A percentile compares a stretch with the other conserved stretches of the same genome.
These are phyloP conservation scores for Ophiostoma piceae DNA, from an alignment of 2,329 filamentous ascomycete species.

Conservation along the genomic window DNA sequence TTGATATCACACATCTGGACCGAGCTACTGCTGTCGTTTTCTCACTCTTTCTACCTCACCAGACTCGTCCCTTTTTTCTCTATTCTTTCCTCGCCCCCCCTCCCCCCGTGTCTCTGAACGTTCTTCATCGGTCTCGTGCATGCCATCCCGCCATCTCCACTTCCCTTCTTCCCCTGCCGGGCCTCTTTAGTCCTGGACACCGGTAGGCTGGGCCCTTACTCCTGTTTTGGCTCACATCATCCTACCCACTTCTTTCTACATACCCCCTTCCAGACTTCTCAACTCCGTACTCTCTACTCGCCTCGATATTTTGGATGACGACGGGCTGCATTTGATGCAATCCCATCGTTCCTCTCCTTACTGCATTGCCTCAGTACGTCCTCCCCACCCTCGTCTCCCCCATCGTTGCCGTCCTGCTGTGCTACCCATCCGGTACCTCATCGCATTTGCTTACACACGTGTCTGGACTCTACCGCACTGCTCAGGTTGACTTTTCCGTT, in stretches of 20 bases:
- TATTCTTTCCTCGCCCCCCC: neutral
- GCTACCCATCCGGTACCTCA: slow-evolving; percentile 16
- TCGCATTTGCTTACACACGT: neutral
- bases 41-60: neutral
- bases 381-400: neutral
- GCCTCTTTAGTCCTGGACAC: neutral
- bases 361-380: neutral
- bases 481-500: neutral
- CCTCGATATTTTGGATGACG: neutral
- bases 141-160: neutral
- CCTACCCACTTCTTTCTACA: slow-evolving; percentile 10
- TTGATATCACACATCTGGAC: neutral
- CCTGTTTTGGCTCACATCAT: neutral
- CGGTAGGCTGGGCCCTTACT: slow-evolving; percentile 6
- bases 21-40: neutral
- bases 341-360: neutral
- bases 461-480: neutral
- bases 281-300: neutral
- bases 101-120: neutral
- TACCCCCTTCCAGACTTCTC: neutral
- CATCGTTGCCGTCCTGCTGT: slow-evolving; percentile 18
- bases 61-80: neutral
- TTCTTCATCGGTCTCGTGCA: neutral
- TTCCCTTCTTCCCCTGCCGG: slow-evolving; percentile 2
- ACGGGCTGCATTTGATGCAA: neutral